Conservation (phyloP, 345 rosid species). For the Salix dunnii region DNA sequence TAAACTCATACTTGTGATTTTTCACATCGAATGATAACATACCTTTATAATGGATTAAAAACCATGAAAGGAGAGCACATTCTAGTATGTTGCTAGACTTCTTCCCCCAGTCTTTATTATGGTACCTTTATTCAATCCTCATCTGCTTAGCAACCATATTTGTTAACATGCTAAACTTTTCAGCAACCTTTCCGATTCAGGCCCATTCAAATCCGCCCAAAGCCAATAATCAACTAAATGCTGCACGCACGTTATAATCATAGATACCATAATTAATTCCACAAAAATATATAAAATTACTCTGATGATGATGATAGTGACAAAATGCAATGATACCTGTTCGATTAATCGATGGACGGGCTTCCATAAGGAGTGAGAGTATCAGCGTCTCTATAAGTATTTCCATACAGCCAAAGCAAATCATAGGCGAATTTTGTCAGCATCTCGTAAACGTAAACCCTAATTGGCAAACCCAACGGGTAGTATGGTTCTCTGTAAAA, state of each 20-base stretch:
- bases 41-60: too few species aligned
- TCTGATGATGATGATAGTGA: too few species aligned
- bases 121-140: too few species aligned
- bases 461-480: conserved; percentile 51
- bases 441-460: conserved; percentile 90
- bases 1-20: neutral
- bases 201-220: conserved; percentile 88
- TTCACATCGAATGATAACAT: too few species aligned
- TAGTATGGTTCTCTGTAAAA: conserved; percentile 40
- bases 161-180: conserved; percentile 40
- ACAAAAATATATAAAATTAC: too few species aligned
- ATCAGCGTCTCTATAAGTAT: conserved; percentile 61
- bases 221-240: conserved; percentile 73
- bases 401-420: conserved; percentile 34
- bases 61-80: too few species aligned
- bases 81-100: too few species aligned
- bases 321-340: conserved; percentile 40
- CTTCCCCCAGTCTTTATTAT: too few species aligned
- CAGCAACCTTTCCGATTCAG: conserved; percentile 67
- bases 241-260: too few species aligned
- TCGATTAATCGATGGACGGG: conserved; percentile 92
- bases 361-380: conserved; percentile 95
- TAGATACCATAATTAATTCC: too few species aligned
- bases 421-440: conserved; percentile 76
- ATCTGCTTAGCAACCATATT: too few species aligned